phyloP scores from a whole-genome alignment of 176 grass and related monocot genomes.

The Aegilops longissima region DNA sequence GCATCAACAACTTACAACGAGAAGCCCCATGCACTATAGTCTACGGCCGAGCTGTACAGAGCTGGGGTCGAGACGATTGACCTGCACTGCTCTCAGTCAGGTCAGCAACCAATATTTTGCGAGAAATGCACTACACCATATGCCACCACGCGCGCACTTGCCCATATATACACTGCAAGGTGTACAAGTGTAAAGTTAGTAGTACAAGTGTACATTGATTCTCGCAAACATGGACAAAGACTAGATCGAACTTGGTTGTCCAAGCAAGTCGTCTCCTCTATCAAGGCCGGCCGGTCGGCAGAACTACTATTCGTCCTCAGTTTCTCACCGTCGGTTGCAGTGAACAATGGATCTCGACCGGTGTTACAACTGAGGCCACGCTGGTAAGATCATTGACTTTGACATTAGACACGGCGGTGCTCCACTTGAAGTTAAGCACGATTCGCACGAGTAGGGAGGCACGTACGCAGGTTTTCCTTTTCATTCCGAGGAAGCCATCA shows the following conservation, averaged over 20 bases:
- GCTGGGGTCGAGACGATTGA: background rate
- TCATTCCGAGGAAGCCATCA: background rate
- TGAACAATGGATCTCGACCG: background rate
- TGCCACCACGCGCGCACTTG: background rate
- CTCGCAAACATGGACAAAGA: background rate
- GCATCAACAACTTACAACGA: background rate
- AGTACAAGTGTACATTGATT: background rate
- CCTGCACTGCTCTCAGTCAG: background rate
- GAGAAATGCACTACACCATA: background rate
- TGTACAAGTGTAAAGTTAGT: background rate
- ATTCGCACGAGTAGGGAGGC: background rate
- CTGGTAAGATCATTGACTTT: background rate
- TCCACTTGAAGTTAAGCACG: background rate
- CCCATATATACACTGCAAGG: no score
- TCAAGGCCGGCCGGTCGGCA: no score
- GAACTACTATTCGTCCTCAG: background rate
- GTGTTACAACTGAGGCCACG: background rate
- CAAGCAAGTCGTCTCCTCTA: background rate
- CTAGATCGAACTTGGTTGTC: background rate
- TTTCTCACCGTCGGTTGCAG: background rate
- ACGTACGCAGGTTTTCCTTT: background rate
- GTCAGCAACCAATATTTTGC: background rate
- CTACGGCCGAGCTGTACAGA: no score
- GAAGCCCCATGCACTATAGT: background rate
- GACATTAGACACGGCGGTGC: background rate